Evolutionary conservation across 75 land plant species (phyloP).

Genomic region (Cunninghamia lanceolata): DNA sequence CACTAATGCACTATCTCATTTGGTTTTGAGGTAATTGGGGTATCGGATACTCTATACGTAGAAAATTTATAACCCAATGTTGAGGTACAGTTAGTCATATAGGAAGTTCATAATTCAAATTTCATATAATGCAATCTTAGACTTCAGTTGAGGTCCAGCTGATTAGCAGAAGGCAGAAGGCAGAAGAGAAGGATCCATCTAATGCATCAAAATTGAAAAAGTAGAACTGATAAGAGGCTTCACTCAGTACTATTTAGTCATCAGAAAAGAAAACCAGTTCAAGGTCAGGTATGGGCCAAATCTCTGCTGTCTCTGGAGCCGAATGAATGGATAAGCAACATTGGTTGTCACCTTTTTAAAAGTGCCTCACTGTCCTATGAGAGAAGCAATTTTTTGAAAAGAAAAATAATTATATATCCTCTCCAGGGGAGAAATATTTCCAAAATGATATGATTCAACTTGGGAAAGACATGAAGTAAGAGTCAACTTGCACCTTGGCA

Average conservation of each 20-base stretch:
- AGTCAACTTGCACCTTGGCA: too few species aligned
- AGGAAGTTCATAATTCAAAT: background rate
- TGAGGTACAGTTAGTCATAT: too few species aligned
- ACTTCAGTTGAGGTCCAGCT: background rate
- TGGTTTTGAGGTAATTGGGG: background rate
- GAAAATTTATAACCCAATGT: background rate
- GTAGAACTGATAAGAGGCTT: background rate
- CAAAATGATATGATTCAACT: background rate
- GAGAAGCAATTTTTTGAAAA: too few species aligned
- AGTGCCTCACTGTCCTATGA: background rate
- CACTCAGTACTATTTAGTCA: background rate
- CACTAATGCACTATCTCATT: background rate
- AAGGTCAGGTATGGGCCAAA: background rate
- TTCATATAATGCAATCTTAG: too few species aligned
- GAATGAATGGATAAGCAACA: too few species aligned
- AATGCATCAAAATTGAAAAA: background rate
- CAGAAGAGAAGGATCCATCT: background rate
- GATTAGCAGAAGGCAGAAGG: too few species aligned
- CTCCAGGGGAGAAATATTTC: background rate
- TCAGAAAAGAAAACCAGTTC: background rate
- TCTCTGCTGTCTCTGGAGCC: background rate
- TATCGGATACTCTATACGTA: background rate
- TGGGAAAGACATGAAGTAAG: background rate
- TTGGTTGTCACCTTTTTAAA: background rate
- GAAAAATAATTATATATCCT: background rate